Evolutionary conservation across 2,329 filamentous ascomycete species (phyloP).

Genomic region (Arthrobotrys entomopaga): DNA sequence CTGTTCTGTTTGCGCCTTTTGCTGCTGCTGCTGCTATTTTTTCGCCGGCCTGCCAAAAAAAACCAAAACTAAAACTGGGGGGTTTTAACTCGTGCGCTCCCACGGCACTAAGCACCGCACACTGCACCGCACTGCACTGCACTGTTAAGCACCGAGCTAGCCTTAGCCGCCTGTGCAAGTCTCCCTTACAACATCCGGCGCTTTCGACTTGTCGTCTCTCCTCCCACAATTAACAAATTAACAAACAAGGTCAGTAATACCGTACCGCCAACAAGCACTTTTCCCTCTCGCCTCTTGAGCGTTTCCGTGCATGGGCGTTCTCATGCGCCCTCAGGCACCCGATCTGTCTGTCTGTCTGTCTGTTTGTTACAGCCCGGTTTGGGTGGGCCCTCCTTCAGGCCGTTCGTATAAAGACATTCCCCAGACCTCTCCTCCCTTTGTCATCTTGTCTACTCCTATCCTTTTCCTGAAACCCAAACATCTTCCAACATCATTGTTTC

Average conservation of each 20-base stretch:
- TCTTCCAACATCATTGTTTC: constrained; percentile 17
- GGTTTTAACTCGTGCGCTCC: constrained; percentile 45
- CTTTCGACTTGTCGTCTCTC: constrained; percentile 21
- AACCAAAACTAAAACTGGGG: constrained; percentile 25
- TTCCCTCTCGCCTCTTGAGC: constrained; percentile 45
- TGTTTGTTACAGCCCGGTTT: constrained; percentile 37
- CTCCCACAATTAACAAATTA: constrained; percentile 15
- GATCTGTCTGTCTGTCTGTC: constrained; percentile 37
- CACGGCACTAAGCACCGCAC: constrained; percentile 6
- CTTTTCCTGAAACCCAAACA: constrained; percentile 23
- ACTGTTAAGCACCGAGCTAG: constrained; percentile 50
- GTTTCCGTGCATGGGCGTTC: constrained; percentile 50
- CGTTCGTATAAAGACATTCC: constrained; percentile 52
- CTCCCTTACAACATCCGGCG: constrained; percentile 50
- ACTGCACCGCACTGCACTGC: too few species aligned
- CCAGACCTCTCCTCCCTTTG: constrained; percentile 22
- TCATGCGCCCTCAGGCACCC: constrained; percentile 40
- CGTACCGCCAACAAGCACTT: constrained; percentile 38
- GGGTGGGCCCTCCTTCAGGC: not conserved
- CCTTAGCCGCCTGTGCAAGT: constrained; percentile 55
- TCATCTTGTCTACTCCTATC: constrained; percentile 21
- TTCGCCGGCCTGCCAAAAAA: constrained; percentile 7
- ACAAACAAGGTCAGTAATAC: constrained; percentile 51
- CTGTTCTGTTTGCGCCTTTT: constrained; percentile 39
- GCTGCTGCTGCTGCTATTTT: constrained; percentile 48